phyloP scores from a whole-genome alignment of 73 alveolate species.

The Symbiodinium natans region DNA sequence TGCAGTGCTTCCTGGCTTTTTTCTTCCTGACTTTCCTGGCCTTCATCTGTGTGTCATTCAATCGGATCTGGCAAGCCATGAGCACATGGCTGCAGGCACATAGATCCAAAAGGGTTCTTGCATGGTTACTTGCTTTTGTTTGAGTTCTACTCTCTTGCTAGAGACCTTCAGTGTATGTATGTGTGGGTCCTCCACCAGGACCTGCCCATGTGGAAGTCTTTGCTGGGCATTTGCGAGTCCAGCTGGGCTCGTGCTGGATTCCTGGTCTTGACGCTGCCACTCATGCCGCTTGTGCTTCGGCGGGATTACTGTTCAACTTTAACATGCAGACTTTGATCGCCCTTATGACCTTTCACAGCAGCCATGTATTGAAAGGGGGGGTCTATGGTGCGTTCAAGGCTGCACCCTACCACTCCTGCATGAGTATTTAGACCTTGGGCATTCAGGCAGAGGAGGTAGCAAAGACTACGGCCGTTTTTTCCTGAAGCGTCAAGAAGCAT shows the following conservation, averaged over 20 bases:
- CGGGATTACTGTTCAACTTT: too few species aligned
- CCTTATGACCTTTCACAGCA: too few species aligned
- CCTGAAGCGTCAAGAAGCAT: too few species aligned
- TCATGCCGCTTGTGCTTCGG: not conserved
- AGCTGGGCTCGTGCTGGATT: slow-evolving; percentile 80
- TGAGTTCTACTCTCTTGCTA: not conserved
- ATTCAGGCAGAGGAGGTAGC: too few species aligned
- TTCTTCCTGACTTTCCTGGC: slow-evolving; percentile 74
- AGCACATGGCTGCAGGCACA: slow-evolving; percentile 46
- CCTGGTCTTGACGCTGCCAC: slow-evolving; percentile 17
- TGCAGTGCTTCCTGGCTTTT: slow-evolving; percentile 68
- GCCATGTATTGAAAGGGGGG: too few species aligned
- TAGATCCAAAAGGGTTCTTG: not conserved
- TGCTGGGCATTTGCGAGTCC: slow-evolving; percentile 36
- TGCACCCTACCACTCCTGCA: too few species aligned
- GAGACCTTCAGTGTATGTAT: not conserved
- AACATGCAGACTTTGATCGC: too few species aligned
- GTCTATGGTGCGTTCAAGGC: too few species aligned
- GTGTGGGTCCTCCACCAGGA: not conserved
- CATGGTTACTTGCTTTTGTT: not conserved
- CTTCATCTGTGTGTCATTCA: slow-evolving; percentile 46
- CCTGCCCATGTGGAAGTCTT: slow-evolving; percentile 58
- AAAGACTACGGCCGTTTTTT: too few species aligned
- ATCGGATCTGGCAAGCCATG: slow-evolving; percentile 80
- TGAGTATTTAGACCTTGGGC: too few species aligned